These are phyloP conservation scores for Mycena venus DNA, from an alignment of 768 basidiomycete species.

Conservation along the genomic window DNA sequence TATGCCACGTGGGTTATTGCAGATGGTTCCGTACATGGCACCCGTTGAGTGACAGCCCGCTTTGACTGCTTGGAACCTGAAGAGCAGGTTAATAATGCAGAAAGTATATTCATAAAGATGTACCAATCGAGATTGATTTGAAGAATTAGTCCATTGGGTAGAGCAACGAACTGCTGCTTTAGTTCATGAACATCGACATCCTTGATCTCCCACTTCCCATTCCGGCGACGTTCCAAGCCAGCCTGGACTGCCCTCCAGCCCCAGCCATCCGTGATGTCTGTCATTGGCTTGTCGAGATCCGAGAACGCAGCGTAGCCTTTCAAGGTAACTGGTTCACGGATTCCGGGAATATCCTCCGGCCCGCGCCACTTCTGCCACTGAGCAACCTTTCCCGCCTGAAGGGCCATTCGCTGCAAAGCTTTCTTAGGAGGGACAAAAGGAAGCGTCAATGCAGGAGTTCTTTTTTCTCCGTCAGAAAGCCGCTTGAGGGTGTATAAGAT, in stretches of 20 bases:
- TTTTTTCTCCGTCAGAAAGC: slow-evolving; percentile 21
- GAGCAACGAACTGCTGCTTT: slow-evolving; percentile 38
- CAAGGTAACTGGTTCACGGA: slow-evolving; percentile 17
- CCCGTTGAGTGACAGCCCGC: slow-evolving; percentile 36
- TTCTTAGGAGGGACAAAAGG: slow-evolving; percentile 35
- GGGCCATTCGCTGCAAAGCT: slow-evolving; percentile 30
- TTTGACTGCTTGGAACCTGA: slow-evolving; percentile 38
- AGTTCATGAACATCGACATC: slow-evolving; percentile 39
- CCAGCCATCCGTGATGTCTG: slow-evolving; percentile 43
- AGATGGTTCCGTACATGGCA: slow-evolving; percentile 38
- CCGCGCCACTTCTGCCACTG: slow-evolving; percentile 40
- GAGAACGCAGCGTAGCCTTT: slow-evolving; percentile 20
- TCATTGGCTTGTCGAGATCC: slow-evolving; percentile 21
- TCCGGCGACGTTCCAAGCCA: slow-evolving; percentile 30
- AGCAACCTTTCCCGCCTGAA: background rate
- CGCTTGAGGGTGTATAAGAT: slow-evolving; percentile 27
- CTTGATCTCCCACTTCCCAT: slow-evolving; percentile 30
- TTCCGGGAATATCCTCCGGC: slow-evolving; percentile 32
- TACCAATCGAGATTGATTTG: slow-evolving; percentile 44
- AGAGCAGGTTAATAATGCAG: background rate
- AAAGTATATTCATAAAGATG: background rate
- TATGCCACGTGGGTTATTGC: slow-evolving; percentile 38
- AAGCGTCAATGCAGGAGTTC: slow-evolving; percentile 35
- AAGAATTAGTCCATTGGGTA: slow-evolving; percentile 36
- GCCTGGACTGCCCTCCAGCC: slow-evolving; percentile 31